Base-by-base conservation (phyloP, 148 eudicot species). In the Cornus florida region DNA sequence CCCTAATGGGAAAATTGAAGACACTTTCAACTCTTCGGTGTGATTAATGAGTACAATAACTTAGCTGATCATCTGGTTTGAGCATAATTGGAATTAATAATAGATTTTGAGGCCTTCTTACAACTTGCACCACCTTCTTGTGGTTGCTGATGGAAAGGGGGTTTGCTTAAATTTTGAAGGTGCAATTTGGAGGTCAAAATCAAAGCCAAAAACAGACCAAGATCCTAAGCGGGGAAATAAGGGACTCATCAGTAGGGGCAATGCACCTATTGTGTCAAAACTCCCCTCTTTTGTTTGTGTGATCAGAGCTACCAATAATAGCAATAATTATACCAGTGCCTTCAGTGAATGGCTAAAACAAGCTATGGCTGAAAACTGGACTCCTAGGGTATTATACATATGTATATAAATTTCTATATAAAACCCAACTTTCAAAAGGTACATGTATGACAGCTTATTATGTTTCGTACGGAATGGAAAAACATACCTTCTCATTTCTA, bases 401-500 rank as follows among this genome's bases (percentile, higher is more conserved):
- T 53, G 20, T 60, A 2, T 7, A 19, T 17, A 56, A 4, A 43
- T 43, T 67, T 28, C 48, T 60, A 19, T 68, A 11, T 60, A 48
- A 48, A 68, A 13, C 66, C 19, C 19, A 46, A 53, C 59, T 53
- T 3, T 19, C 62, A 76, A 65, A 43, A 75, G 70, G 57, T 76
- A 28, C 48, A 43, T 9, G 48, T 43, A 43, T 43, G 8, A 8
- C 48, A 6, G 8, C 48, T 43, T 43, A 6, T 43, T 43, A 43
- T 43, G 48, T 43, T 43, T 43, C n/a, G n/a, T n/a, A n/a, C n/a
- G 19, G 20, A 0, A 57, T 19, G 62, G 13, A 19, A 19, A 57
- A 19, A 57, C 17, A 62, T 91, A 93, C 99, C 98, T 96, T 93
- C 0, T 88, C 92, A 53, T 87, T 85, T 53, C 82, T 82, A n/a